Percentiles rank a stretch among this genome's conserved stretches.
Conservation (phyloP, 78 protist genomes). For the Polysphondylium violaceum region DNA sequence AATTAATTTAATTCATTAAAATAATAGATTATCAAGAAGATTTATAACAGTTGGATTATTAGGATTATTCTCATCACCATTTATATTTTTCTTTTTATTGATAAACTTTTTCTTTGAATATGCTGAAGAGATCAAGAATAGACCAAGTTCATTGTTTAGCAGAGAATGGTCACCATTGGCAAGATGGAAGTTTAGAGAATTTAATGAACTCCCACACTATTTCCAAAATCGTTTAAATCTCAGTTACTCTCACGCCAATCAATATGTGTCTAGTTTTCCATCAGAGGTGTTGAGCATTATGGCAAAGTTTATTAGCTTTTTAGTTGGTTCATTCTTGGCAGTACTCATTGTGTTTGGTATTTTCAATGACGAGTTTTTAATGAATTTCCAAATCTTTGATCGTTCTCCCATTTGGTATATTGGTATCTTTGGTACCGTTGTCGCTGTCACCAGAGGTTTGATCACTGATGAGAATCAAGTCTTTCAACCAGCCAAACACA, state of each 20-base stretch:
- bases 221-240: slow-evolving; percentile 84
- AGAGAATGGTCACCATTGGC: slow-evolving; percentile 92
- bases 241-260: slow-evolving; percentile 72
- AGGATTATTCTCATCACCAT: slow-evolving; percentile 89
- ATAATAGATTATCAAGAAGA: slow-evolving; percentile 66
- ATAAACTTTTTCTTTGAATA: slow-evolving; percentile 87
- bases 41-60: slow-evolving; percentile 68
- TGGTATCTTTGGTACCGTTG: slow-evolving; percentile 72
- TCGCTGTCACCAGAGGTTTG: slow-evolving; percentile 74
- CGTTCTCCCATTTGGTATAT: slow-evolving; percentile 80
- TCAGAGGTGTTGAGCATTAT: slow-evolving; percentile 41
- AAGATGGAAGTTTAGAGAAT: slow-evolving; percentile 89
- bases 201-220: slow-evolving; percentile 91
- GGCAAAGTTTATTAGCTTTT: slow-evolving; percentile 74
- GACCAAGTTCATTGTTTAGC: slow-evolving; percentile 80
- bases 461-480: slow-evolving; percentile 73
- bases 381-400: slow-evolving; percentile 66
- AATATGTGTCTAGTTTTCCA: slow-evolving; percentile 76
- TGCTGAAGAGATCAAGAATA: slow-evolving; percentile 87
- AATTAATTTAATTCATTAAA: background rate
- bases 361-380: slow-evolving; percentile 73
- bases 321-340: slow-evolving; percentile 77
- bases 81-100: slow-evolving; percentile 81
- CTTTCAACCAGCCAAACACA: slow-evolving; percentile 69
- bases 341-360: slow-evolving; percentile 71